Evolutionary conservation across 2,329 filamentous ascomycete species (phyloP), one percentile per base, ranked within the genome.

Genomic region (Fonsecaea multimorphosa): DNA sequence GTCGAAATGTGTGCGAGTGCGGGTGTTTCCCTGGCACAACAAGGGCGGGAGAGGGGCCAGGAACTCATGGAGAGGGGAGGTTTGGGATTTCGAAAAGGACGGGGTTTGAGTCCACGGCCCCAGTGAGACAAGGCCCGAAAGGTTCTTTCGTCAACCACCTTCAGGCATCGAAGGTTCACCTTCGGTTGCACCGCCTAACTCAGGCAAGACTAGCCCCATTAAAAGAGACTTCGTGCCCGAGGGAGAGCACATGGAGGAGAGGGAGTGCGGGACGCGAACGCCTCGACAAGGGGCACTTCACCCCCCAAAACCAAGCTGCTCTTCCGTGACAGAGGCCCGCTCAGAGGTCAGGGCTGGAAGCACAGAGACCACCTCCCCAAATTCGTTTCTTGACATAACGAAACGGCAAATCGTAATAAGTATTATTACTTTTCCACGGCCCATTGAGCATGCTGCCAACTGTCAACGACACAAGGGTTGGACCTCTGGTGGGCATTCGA

Each of bases 71-170:
- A 12, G 34, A 55, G 14, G 31, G 19, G 36, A n/a, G 55, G 24
- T 34, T 54, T 40, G 7, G 36, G 40, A 34, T 27, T 27, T 58
- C 24, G 46, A 32, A n/a, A n/a, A 32, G 27, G 53, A 34, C 24
- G 9, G n/a, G 24, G 19, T 56, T n/a, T 34, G 19, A 59, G 55
- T 40, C 54, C 19, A 49, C 22, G 51, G 54, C 24, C 32, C 52
- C 27, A 36, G 52, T 54, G 29, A 32, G 52, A 36, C 29, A 31
- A n/a, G 34, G 11, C 32, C 40, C 59, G 22, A 19, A 29, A 61
- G 59, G 49, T 61, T 61, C 59, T 61, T 61, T 61, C 59, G 49
- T 61, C 59, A 22, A 61, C 59, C 24, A 27, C 22, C 22, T 55
- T 54, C 59, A 61, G 36, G 59, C 31, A 52, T 58, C 19, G 55